Base-by-base conservation (phyloP, 2,329 filamentous ascomycete species). In the Huntiella moniliformis region DNA sequence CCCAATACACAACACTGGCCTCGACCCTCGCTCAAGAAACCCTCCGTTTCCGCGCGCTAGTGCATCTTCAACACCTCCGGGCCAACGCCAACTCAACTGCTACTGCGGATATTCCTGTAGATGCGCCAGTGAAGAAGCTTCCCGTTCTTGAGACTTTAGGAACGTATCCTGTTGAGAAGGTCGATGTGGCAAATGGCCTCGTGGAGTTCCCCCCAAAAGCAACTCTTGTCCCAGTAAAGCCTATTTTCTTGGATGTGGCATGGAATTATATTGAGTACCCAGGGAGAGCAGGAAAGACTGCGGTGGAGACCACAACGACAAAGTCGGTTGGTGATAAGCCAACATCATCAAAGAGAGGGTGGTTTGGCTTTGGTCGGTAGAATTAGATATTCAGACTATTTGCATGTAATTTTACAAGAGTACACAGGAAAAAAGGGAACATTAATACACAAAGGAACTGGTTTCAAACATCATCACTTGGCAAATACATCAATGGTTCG, bases 261-360 rank as follows among this genome's bases (percentile, higher is more conserved):
- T 98, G 85, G 82, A 96, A 96, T 59, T 96, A 95, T 59, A 87
- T 98, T 51, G 77, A 85, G 42, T 98, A 98, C 57, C 86, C 87
- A 0, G 77, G 77, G 32, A 75, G 75, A 54, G 55, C 53, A 46
- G 53, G 55, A 6, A 36, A 44, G 4, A 33, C 44, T 3, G 48
- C 43, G 18, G 32, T 48, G 4, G 53, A n/a, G n/a, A n/a, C 52
- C 5, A 51, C 53, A 17, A 52, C 53, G 31, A 49, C 55, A 28
- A 57, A 59, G 22, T 51, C 54, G 58, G n/a, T 37, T 38, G 10
- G 53, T 51, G 60, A 67, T 53, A 51, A 51, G 13, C 51, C 50
- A 32, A 63, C 67, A 53, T 66, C 70, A 43, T 66, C 71, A 52
- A 83, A 79, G 66, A 78, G 68, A 56, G 78, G 82, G 15, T 87